Evolutionary conservation across 164 flowering plant species (phyloP).

Genomic region (Magnolia kwangsiensis): DNA sequence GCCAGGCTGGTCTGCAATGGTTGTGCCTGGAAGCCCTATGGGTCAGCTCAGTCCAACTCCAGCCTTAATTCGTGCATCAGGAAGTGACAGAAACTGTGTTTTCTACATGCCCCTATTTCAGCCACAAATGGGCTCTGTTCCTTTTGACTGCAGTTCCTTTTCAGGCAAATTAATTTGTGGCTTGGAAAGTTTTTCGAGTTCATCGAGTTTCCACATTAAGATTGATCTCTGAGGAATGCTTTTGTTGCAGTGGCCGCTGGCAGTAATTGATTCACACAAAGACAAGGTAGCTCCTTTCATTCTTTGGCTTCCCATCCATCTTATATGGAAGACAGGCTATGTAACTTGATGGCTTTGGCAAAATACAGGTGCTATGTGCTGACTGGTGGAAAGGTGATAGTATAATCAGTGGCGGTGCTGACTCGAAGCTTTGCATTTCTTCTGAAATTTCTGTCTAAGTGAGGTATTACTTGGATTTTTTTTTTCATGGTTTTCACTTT

Average conservation of each 20-base stretch:
- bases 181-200: no score
- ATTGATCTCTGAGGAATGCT: constrained; percentile 1
- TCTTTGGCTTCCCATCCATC: not conserved
- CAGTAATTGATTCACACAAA: constrained; percentile 68
- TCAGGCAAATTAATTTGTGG: no score
- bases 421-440: constrained; percentile 73
- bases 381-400: constrained; percentile 95
- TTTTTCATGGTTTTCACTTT: no score
- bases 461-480: constrained; percentile 19
- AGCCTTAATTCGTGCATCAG: no score
- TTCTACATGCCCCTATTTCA: no score
- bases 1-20: no score
- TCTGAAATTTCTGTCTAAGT: constrained; percentile 45
- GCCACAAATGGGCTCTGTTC: no score
- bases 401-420: constrained; percentile 86
- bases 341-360: constrained; percentile 3
- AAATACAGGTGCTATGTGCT: constrained; percentile 71
- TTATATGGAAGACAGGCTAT: not conserved
- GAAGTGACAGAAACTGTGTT: no score
- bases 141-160: no score
- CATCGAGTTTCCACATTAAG: not conserved
- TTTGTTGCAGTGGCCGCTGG: constrained; percentile 77
- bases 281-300: constrained; percentile 61
- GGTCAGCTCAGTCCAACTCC: no score
- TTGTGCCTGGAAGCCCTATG: no score